phyloP scores from a whole-genome alignment of 1,284 basidiomycete species.

The Puccinia coronata region DNA sequence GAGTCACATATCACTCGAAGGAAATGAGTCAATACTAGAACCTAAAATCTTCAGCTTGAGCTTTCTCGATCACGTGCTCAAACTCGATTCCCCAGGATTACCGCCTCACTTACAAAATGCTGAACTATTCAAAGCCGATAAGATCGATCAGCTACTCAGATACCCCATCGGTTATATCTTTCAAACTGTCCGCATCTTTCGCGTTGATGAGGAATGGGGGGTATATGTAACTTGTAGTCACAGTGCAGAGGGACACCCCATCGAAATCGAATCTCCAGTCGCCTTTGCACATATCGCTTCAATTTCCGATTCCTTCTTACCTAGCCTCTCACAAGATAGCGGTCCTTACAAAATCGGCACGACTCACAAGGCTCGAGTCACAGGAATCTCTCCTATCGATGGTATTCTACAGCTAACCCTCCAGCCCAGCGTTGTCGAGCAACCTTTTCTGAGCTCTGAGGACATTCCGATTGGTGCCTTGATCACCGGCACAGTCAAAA shows the following conservation, averaged over 20 bases:
- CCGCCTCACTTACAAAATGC: slow-evolving; percentile 32
- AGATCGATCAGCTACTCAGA: slow-evolving; percentile 39
- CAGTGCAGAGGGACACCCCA: slow-evolving; percentile 67
- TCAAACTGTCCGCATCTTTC: slow-evolving; percentile 34
- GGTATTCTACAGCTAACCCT: slow-evolving; percentile 83
- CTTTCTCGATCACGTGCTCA: slow-evolving; percentile 71
- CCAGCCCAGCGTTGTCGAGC: slow-evolving; percentile 77
- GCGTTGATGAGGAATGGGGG: slow-evolving; percentile 59
- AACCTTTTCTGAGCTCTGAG: slow-evolving; percentile 80
- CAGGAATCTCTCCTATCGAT: slow-evolving; percentile 83
- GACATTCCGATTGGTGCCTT: slow-evolving; percentile 82
- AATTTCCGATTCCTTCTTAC: background rate
- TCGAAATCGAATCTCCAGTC: slow-evolving; percentile 63
- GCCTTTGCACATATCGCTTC: slow-evolving; percentile 81
- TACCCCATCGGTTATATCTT: slow-evolving; percentile 52
- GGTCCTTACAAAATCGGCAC: slow-evolving; percentile 79
- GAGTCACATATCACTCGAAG: slow-evolving; percentile 24
- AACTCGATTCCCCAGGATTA: slow-evolving; percentile 59
- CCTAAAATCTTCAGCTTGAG: slow-evolving; percentile 72
- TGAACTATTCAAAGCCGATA: background rate
- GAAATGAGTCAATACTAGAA: slow-evolving; percentile 25
- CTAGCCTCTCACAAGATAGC: slow-evolving; percentile 68
- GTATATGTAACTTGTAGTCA: slow-evolving; percentile 56
- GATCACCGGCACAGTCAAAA: slow-evolving; percentile 78
- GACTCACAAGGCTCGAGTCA: slow-evolving; percentile 82